Evolutionary conservation across 2,329 filamentous ascomycete genomes (phyloP).

Genomic region (Colletotrichum navitas): DNA sequence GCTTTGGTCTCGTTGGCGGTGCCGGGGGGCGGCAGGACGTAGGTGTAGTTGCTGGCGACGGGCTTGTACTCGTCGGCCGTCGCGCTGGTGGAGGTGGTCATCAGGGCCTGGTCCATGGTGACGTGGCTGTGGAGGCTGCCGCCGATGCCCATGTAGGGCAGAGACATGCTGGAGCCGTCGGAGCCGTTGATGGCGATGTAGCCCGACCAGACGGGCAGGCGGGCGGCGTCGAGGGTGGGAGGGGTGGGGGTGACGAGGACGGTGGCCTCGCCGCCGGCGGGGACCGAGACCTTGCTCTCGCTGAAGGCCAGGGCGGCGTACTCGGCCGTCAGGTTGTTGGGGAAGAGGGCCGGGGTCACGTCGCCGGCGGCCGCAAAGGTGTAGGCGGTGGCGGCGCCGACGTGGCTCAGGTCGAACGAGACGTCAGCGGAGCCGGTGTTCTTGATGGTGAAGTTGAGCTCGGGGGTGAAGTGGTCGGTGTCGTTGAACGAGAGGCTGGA

Average conservation of each 20-base stretch:
- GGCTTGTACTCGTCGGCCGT: constrained; percentile 40
- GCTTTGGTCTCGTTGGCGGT: constrained; percentile 49
- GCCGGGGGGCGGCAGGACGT: constrained; percentile 57
- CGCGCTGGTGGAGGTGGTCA: constrained; percentile 53
- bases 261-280: constrained; percentile 56
- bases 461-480: constrained; percentile 65
- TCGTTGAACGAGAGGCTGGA: constrained; percentile 75
- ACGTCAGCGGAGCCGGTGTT: constrained; percentile 64
- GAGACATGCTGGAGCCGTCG: constrained; percentile 52
- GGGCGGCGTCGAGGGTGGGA: constrained; percentile 52
- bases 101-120: constrained; percentile 53
- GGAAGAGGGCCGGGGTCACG: constrained; percentile 57
- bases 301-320: constrained; percentile 60
- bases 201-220: constrained; percentile 58
- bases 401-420: constrained; percentile 65
- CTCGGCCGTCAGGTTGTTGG: constrained; percentile 57
- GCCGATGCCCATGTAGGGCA: constrained; percentile 58
- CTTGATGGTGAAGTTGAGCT: constrained; percentile 65
- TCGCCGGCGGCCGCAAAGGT: constrained; percentile 56
- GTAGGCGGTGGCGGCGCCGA: constrained; percentile 66
- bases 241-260: constrained; percentile 61
- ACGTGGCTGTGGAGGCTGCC: constrained; percentile 53
- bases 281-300: constrained; percentile 58
- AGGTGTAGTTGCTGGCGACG: constrained; percentile 53
- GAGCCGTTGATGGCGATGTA: constrained; percentile 57